Evolutionary conservation across 2,329 filamentous ascomycete genomes (phyloP), one percentile per base, ranked within the genome.

Genomic region (Massarina eburnea): DNA sequence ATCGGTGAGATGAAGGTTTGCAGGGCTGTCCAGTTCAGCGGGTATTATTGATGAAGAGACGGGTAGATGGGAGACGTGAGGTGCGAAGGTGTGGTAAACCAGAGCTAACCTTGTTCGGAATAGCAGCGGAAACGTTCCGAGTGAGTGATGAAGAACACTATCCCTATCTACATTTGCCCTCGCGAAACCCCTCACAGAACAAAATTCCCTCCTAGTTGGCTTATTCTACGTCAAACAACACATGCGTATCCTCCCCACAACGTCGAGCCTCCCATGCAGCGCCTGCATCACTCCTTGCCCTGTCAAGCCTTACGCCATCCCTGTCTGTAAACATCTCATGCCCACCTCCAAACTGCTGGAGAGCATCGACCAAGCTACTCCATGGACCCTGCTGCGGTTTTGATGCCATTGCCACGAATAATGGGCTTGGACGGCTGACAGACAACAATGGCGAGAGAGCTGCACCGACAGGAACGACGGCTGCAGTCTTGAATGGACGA

Each of bases 251-350:
- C n/a, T 14, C 27, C 27, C 6, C 27, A 14, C 27, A 22, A 26
- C 3, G 46, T 49, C 20, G 40, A 47, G 32, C 51, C 51, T 17
- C 10, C 49, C 30, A 29, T 52, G 49, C 35, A 48, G 49, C 45
- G 24, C 14, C 30, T 19, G 12, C 15, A 32, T 6, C 20, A 15
- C 43, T n/a, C 10, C 18, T 2, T 49, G 46, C 21, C 46, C 43
- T 15, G 49, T 46, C 21, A 34, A 32, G 12, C 34, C 46, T 20
- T 18, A 46, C 18, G 34, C 26, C 17, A 30, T 49, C 17, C 42
- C 46, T 14, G 39, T 52, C 20, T 52, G 49, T 40, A 49, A 46
- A 20, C 39, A 40, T 19, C 49, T 46, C 20, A 45, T 15, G 18
- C 30, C 33, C 17, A 45, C 46, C 21, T 7, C 37, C 12, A 39